Conservation (phyloP, 2,329 filamentous ascomycete genomes). For the Clonostachys sp. region DNA sequence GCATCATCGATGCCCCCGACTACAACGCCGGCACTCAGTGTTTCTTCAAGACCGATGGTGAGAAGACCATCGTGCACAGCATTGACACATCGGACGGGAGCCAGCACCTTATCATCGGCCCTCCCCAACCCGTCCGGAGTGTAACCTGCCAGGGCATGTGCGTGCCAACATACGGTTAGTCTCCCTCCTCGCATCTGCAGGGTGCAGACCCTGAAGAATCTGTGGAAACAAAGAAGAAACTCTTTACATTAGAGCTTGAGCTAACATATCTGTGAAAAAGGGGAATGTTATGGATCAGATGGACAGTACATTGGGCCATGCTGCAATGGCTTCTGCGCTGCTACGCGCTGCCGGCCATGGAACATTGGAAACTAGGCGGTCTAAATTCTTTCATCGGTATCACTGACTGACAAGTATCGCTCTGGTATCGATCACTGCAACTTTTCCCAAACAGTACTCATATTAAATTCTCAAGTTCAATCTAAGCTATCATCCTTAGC, state of each 20-base stretch:
- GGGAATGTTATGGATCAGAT: conserved; percentile 23
- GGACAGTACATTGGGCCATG: conserved; percentile 30
- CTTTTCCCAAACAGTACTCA: background rate
- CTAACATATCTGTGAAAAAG: conserved; percentile 1
- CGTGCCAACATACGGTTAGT: conserved; percentile 29
- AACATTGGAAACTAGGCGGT: conserved; percentile 5
- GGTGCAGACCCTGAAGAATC: background rate
- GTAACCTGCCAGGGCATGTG: conserved; percentile 37
- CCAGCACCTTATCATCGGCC: conserved; percentile 35
- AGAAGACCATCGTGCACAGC: conserved; percentile 19
- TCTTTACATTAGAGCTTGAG: no score
- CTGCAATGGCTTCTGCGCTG: conserved; percentile 38
- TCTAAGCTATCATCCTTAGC: no score
- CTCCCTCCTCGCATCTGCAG: background rate
- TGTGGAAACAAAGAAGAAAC: background rate
- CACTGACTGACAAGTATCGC: no score
- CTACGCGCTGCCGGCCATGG: conserved; percentile 32
- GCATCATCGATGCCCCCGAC: conserved; percentile 33
- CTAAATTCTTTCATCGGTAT: no score
- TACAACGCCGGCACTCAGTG: conserved; percentile 36
- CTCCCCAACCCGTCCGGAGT: conserved; percentile 33
- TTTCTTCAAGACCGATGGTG: conserved; percentile 29
- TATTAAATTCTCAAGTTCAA: background rate
- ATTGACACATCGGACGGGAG: conserved; percentile 17
- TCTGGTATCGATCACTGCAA: no score